Conservation (phyloP, 257 asterid species). For the Solanum gandarillasii region DNA sequence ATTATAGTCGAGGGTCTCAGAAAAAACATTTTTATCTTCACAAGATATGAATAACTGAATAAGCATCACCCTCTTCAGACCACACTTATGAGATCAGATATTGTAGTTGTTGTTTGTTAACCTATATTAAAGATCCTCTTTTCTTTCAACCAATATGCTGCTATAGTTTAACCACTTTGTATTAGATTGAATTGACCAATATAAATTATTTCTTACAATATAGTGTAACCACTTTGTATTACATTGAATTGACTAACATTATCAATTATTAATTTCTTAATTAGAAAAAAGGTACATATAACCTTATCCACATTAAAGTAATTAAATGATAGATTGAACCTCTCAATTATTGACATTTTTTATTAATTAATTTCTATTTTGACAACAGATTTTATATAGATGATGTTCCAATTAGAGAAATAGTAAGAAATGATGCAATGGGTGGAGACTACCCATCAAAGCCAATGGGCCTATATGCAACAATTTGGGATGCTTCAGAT, state of each 20-base stretch:
- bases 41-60: neutral
- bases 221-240: neutral
- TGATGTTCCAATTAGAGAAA: conserved; percentile 69
- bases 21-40: neutral
- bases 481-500: conserved; percentile 94
- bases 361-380: neutral
- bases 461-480: conserved; percentile 86
- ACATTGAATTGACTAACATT: neutral
- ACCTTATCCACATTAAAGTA: neutral
- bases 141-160: neutral
- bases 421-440: conserved; percentile 50
- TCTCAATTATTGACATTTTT: neutral
- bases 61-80: neutral
- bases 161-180: neutral
- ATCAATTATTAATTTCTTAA: neutral
- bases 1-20: neutral
- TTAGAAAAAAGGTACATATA: neutral
- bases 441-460: conserved; percentile 84
- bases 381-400: conserved; percentile 69
- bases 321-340: neutral
- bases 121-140: neutral
- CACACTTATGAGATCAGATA: neutral
- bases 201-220: neutral
- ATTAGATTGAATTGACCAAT: neutral
- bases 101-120: neutral